These are phyloP conservation scores for Acanthochlamys bracteata DNA, from an alignment of 106 monocot species.

Conservation along the genomic window DNA sequence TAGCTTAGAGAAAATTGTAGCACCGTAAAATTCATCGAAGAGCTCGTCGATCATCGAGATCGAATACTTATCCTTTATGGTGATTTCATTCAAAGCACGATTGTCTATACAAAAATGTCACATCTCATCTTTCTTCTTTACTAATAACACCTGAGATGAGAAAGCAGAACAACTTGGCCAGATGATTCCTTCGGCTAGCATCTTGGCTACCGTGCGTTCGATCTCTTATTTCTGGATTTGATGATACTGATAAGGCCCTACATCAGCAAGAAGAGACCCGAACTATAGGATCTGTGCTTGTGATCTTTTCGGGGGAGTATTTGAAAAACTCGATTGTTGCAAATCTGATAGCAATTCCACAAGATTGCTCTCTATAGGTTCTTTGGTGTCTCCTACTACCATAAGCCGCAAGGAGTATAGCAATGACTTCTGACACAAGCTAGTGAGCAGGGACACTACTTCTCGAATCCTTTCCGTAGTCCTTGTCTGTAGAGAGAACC, in stretches of 20 bases:
- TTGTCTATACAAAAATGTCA: slow-evolving; percentile 4
- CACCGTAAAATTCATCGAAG: neutral
- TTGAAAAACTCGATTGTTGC: neutral
- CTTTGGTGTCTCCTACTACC: no score
- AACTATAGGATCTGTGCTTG: neutral
- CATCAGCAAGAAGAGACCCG: neutral
- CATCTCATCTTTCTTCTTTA: neutral
- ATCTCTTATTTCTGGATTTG: neutral
- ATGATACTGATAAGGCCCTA: no score
- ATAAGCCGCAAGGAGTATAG: no score
- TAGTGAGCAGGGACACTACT: no score
- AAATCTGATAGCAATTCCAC: neutral
- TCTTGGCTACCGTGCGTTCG: neutral
- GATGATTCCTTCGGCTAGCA: neutral
- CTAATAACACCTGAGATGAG: slow-evolving; percentile 1
- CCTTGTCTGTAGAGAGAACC: neutral
- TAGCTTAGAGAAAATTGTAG: neutral
- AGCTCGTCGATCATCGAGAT: neutral
- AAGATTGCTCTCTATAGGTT: no score
- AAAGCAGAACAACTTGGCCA: neutral
- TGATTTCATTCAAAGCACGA: neutral
- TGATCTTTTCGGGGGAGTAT: neutral
- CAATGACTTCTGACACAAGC: no score
- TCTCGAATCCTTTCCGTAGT: neutral
- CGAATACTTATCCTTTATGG: neutral